These are phyloP conservation scores for Rutstroemia sp. DNA, from an alignment of 2,329 filamentous ascomycete species.

Conservation along the genomic window DNA sequence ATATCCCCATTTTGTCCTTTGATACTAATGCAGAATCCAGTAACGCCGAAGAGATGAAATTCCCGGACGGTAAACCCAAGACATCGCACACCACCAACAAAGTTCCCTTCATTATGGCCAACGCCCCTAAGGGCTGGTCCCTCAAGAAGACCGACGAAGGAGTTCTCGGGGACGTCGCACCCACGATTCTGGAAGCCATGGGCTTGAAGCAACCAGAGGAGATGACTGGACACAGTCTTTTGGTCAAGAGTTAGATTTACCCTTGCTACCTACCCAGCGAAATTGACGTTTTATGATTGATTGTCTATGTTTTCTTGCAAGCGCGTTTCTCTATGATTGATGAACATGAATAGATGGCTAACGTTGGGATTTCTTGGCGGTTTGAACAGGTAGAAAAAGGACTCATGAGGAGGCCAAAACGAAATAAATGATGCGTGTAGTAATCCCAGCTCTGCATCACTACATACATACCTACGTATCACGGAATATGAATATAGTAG, in stretches of 20 bases:
- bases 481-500: background rate
- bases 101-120: constrained; percentile 97
- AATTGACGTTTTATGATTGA: background rate
- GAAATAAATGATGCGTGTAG: background rate
- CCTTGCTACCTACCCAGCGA: constrained; percentile 8
- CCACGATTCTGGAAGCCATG: constrained; percentile 88
- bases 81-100: constrained; percentile 97
- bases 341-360: constrained; percentile 12
- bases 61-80: constrained; percentile 90
- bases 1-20: background rate
- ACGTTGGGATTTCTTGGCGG: constrained; percentile 5
- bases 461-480: background rate
- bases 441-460: background rate
- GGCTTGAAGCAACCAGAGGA: constrained; percentile 82
- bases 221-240: constrained; percentile 82
- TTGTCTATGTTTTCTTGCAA: background rate
- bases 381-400: constrained; percentile 26
- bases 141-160: constrained; percentile 63
- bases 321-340: background rate
- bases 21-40: constrained; percentile 23
- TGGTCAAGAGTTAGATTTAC: constrained; percentile 55
- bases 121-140: constrained; percentile 83
- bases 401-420: constrained; percentile 22
- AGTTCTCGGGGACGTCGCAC: constrained; percentile 94
- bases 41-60: constrained; percentile 99